These are phyloP conservation scores for Verbascum thapsus DNA, from an alignment of 257 asterid species.

Conservation along the genomic window DNA sequence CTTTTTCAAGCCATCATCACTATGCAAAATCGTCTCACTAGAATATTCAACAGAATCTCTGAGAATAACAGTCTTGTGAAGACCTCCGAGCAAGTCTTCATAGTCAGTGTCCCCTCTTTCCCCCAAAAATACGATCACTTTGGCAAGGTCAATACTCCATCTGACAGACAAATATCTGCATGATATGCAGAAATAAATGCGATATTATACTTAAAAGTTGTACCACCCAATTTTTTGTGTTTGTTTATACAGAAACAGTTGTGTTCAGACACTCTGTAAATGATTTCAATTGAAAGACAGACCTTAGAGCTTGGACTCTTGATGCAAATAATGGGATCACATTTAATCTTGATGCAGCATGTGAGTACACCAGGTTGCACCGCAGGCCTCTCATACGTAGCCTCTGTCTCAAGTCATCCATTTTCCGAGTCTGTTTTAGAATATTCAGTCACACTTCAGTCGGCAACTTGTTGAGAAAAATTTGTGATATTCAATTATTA, in stretches of 20 bases:
- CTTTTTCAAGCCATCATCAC: constrained; percentile 43
- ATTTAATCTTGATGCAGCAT: constrained; percentile 55
- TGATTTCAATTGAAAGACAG: constrained; percentile 15
- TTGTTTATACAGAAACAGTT: constrained; percentile 18
- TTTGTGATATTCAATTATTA: constrained; percentile 16
- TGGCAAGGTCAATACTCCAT: constrained; percentile 60
- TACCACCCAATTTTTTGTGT: constrained; percentile 7
- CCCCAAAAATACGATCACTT: constrained; percentile 59
- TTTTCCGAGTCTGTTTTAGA: constrained; percentile 43
- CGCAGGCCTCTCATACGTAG: constrained; percentile 76
- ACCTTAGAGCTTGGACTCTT: constrained; percentile 71
- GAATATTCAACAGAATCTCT: constrained; percentile 47
- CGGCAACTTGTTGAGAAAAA: background rate
- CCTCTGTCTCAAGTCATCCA: constrained; percentile 60
- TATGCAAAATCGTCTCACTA: constrained; percentile 43
- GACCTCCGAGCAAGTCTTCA: constrained; percentile 59
- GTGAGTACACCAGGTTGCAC: constrained; percentile 58
- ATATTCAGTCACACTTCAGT: constrained; percentile 17
- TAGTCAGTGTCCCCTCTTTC: constrained; percentile 68
- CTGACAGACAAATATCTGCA: constrained; percentile 63
- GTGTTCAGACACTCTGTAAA: background rate
- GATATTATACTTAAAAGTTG: background rate
- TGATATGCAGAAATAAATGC: constrained; percentile 8
- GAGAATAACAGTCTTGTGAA: constrained; percentile 61
- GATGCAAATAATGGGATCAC: constrained; percentile 65